Percentiles rank a stretch among this genome's conserved stretches.
Conservation (phyloP, 2,329 filamentous ascomycete species). For the Nannizzia gypsea region DNA sequence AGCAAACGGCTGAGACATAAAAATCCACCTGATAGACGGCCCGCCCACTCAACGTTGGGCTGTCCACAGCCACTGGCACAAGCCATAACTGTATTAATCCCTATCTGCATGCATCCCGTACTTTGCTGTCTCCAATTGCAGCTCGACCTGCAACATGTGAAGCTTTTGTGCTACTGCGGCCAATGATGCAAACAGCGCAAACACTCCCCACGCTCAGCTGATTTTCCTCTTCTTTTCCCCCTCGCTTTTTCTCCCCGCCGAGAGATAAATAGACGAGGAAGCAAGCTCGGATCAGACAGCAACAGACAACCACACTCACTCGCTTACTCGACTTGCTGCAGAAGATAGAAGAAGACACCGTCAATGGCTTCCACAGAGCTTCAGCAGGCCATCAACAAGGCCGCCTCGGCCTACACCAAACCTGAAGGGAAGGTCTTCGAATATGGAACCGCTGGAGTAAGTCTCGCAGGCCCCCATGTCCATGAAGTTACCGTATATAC, state of each 20-base stretch:
- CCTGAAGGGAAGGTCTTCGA: slow-evolving; percentile 41
- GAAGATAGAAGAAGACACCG: slow-evolving; percentile 12
- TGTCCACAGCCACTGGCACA: no score
- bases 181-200: neutral
- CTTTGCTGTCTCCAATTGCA: neutral
- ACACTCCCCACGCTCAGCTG: slow-evolving; percentile 4
- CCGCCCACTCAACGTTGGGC: no score
- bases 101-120: neutral
- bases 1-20: no score
- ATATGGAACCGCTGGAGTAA: slow-evolving; percentile 51
- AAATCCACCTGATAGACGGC: no score
- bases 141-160: neutral
- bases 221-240: neutral
- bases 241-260: neutral
- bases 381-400: slow-evolving; percentile 36
- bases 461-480: slow-evolving; percentile 23
- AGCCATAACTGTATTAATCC: neutral
- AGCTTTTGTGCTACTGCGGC: neutral
- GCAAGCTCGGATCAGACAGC: neutral
- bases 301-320: neutral
- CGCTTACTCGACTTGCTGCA: neutral
- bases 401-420: slow-evolving; percentile 39
- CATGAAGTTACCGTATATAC: slow-evolving; percentile 10
- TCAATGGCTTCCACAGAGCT: slow-evolving; percentile 33
- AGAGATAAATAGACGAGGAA: neutral